Conservation (phyloP, 2,329 filamentous ascomycete species). For the Aspergillus brasiliensis region DNA sequence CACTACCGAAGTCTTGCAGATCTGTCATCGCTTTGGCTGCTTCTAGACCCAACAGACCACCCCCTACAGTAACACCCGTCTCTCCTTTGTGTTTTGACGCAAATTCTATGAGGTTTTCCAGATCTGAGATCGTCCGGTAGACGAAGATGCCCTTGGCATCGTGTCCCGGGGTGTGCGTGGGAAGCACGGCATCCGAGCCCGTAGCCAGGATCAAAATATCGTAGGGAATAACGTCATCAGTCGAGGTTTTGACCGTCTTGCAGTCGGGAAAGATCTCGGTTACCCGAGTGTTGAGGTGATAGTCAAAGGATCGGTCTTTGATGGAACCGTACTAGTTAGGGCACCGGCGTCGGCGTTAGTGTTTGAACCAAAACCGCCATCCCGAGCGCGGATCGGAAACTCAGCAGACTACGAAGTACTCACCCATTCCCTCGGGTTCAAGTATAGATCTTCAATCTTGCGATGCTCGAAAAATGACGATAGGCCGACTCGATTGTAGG, state of each 20-base stretch:
- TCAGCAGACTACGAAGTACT: constrained; percentile 17
- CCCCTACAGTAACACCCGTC: constrained; percentile 76
- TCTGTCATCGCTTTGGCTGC: constrained; percentile 93
- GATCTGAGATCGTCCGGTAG: constrained; percentile 81
- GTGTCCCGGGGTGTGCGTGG: constrained; percentile 70
- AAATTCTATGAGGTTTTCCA: constrained; percentile 75
- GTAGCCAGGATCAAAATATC: constrained; percentile 83
- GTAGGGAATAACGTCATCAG: constrained; percentile 71
- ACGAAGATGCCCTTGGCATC: constrained; percentile 85
- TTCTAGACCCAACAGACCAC: constrained; percentile 81
- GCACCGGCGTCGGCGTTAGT: not conserved
- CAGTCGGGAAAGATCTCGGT: constrained; percentile 64
- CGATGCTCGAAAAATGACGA: constrained; percentile 88
- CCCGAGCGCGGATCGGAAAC: not conserved
- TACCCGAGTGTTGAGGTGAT: constrained; percentile 74
- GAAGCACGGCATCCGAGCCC: constrained; percentile 80
- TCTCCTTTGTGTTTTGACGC: constrained; percentile 67
- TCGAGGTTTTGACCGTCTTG: constrained; percentile 70
- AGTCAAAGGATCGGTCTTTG: constrained; percentile 68
- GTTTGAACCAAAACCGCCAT: not conserved
- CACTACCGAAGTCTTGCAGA: constrained; percentile 69
- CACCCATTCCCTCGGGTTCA: constrained; percentile 84
- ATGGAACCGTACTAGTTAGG: constrained; percentile 63
- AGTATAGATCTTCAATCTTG: constrained; percentile 81
- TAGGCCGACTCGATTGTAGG: constrained; percentile 87